Base-by-base conservation (phyloP, 768 basidiomycete genomes). In the Suillus paluster region DNA sequence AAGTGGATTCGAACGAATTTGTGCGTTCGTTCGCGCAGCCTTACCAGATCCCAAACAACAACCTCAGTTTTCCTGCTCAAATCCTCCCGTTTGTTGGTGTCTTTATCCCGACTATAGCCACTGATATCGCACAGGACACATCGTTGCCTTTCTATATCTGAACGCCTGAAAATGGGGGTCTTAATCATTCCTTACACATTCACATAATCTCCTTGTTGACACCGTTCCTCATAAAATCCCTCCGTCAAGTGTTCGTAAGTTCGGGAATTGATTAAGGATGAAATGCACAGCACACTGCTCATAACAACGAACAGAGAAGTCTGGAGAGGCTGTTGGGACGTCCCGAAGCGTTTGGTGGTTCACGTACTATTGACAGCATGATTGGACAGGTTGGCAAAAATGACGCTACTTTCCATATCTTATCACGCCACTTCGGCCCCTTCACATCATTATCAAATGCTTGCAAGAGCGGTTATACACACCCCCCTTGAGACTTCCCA, bases 71-170 rank as follows among this genome's bases (percentile, higher is more conserved):
- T 55, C 54, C 3, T 55, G 54, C 8, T 55, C 54, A 25, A 25
- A 39, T 39, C 54, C 38, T 55, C 23, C 39, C 23, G 38, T 55
- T 55, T 39, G 54, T 55, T 1, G 6, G 17, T 25, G 17, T 55
- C 38, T 6, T 19, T 55, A 25, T 55, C 25, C 21, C 25, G 38
- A 19, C 17, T 55, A 55, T 55, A 55, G 19, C 17, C 15, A 55
- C 54, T 55, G 54, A 55, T 55, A 7, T 39, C 36, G 17, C 25
- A 39, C 53, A 55, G 54, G 36, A 55, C 38, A 25, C 23, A 25
- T 39, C 54, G 9, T 25, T 38, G 11, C 54, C 54, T 55, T 55
- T 55, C 15, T 55, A 55, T 55, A 55, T 55, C 15, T 55, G 36
- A 55, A 38, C 23, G 23, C 36, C 36, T 17, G 23, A 23, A 25